A percentile compares a stretch with the other conserved stretches of the same genome.
Conservation (phyloP, 345 rosid species). For the Gossypium stocksii region DNA sequence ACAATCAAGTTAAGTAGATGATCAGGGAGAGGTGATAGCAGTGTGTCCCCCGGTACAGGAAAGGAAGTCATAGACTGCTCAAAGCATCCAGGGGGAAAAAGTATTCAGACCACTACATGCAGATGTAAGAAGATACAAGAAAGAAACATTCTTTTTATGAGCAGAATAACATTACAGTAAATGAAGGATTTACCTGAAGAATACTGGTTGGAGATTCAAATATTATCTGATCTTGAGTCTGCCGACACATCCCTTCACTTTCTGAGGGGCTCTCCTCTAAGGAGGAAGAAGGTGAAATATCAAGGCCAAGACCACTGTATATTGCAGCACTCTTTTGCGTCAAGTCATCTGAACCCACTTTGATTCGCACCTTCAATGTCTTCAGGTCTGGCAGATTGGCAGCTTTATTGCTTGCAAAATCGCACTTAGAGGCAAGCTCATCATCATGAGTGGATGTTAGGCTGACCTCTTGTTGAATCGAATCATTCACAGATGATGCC, state of each 20-base stretch:
- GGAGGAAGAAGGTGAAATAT: constrained; percentile 69
- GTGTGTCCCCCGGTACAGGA: constrained; percentile 40
- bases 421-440: constrained; percentile 34
- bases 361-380: constrained; percentile 66
- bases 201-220: constrained; percentile 65
- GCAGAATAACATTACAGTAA: constrained; percentile 20
- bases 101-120: constrained; percentile 18
- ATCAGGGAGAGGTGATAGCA: constrained; percentile 84
- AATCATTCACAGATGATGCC: constrained; percentile 32
- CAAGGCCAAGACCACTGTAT: constrained; percentile 71
- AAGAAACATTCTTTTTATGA: background rate
- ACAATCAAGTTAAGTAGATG: constrained; percentile 47
- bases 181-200: constrained; percentile 49
- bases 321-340: constrained; percentile 61
- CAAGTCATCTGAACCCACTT: constrained; percentile 75
- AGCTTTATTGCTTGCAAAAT: constrained; percentile 32
- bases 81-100: constrained; percentile 26
- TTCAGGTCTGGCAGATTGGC: constrained; percentile 50
- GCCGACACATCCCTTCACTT: constrained; percentile 53
- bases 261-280: constrained; percentile 63
- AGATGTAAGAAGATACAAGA: constrained; percentile 16
- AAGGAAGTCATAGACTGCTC: constrained; percentile 76
- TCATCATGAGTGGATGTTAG: constrained; percentile 35
- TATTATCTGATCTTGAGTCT: constrained; percentile 34
- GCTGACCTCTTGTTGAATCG: constrained; percentile 35